Conservation (phyloP, 2,329 filamentous ascomycete species). For the Dactylellina haptotyla region DNA sequence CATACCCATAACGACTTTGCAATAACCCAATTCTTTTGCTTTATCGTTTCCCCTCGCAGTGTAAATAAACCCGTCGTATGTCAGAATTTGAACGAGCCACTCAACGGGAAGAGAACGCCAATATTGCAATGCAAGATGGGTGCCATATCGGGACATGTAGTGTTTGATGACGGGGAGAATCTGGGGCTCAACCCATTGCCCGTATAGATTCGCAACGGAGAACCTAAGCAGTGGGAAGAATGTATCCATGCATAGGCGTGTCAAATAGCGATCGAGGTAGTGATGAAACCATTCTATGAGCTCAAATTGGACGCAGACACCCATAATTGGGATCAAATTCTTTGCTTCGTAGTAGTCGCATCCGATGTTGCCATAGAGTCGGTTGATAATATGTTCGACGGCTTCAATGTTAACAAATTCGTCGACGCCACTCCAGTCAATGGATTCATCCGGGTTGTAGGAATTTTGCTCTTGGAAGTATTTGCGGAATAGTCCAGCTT, state of each 20-base stretch:
- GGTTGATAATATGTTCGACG: slow-evolving; percentile 43
- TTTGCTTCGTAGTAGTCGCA: slow-evolving; percentile 45
- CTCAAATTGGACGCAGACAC: slow-evolving; percentile 24
- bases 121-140: slow-evolving; percentile 14
- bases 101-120: slow-evolving; percentile 38
- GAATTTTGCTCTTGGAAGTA: slow-evolving; percentile 10
- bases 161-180: slow-evolving; percentile 30
- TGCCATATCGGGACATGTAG: slow-evolving; percentile 43
- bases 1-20: slow-evolving; percentile 28
- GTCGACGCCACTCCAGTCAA: slow-evolving; percentile 29
- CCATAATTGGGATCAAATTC: slow-evolving; percentile 40
- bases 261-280: slow-evolving; percentile 36
- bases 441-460: background rate
- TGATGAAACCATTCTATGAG: slow-evolving; percentile 36
- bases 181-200: slow-evolving; percentile 29
- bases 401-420: slow-evolving; percentile 28
- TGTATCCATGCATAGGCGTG: slow-evolving; percentile 18
- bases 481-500: slow-evolving; percentile 31
- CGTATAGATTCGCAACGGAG: slow-evolving; percentile 13
- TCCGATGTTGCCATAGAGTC: slow-evolving; percentile 49
- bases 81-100: slow-evolving; percentile 27
- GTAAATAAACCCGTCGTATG: slow-evolving; percentile 36
- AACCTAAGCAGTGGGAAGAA: slow-evolving; percentile 18
- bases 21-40: slow-evolving; percentile 28
- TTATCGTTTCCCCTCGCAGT: slow-evolving; percentile 6